Evolutionary conservation across 495 filamentous ascomycete genomes (phyloP), one percentile per base, ranked within the genome.

Genomic region (Parachaetomium inaequale): DNA sequence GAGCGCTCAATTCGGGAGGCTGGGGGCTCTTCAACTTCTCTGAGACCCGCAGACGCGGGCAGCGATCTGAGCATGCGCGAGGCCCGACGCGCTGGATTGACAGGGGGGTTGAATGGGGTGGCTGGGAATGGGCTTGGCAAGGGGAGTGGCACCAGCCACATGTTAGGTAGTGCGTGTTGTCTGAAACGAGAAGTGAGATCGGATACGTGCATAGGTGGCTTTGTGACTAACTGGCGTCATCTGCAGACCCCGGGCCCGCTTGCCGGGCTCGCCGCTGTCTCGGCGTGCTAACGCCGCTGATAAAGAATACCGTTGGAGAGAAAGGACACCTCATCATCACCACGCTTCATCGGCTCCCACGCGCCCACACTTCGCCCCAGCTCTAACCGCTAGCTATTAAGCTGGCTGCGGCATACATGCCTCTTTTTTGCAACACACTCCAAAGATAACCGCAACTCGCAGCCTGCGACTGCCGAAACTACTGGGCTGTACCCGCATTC

Each of bases 251-350:
- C 12, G 14, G 55, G 55, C 40, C 17, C 55, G 17, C 38, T 45
- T 54, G 51, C 25, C 40, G 38, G 25, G 14, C 25, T 46, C 29
- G 34, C 26, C 21, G 46, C n/a, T 31, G 43, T 26, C 19, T 25
- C 42, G 42, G 42, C 47, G 14, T 50, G 15, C 26, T 29, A 50
- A 42, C 46, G 14, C 21, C n/a, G 59, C 50, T 55, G 59, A 55
- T 62, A 55, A 62, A 49, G 52, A 52, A 57, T 55, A 62, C 59
- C 34, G 43, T 28, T 21, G 23, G 17, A 21, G 34, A 47, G 49
- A 61, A 61, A 55, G 59, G 66, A 59, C 66, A 68, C 62, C 62
- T 68, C 66, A 65, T 45, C 60, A 63, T 59, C 43, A 45, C 19
- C 40, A 34, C 45, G 57, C 32, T 32, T 40, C n/a, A 38, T 50